These are phyloP conservation scores for Filosporella fistucella DNA, from an alignment of 495 filamentous ascomycete genomes.

Conservation along the genomic window DNA sequence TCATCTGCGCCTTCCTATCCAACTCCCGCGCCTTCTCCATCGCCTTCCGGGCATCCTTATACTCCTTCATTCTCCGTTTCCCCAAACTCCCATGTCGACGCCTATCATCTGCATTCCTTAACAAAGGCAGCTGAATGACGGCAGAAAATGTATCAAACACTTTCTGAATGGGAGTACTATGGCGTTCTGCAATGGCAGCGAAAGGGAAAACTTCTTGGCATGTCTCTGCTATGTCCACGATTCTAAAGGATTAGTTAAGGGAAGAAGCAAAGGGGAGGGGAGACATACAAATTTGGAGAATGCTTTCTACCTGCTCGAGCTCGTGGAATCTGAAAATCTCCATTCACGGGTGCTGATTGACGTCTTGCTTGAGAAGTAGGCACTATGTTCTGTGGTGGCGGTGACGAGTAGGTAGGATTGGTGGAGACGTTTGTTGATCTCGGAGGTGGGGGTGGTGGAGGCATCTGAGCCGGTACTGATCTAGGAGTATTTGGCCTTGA, in stretches of 20 bases:
- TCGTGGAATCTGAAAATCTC: conserved; percentile 5
- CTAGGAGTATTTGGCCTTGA: too few species aligned
- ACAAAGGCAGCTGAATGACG: conserved; percentile 39
- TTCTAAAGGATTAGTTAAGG: conserved; percentile 22
- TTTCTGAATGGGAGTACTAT: conserved; percentile 34
- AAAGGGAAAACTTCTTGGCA: conserved; percentile 41
- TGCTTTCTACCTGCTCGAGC: conserved; percentile 12
- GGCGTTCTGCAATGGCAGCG: conserved; percentile 36
- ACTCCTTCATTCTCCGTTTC: conserved; percentile 20
- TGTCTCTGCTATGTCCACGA: conserved; percentile 46
- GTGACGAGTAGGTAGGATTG: too few species aligned
- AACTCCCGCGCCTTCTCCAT: conserved; percentile 17
- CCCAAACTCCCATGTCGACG: conserved; percentile 24
- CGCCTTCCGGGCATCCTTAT: conserved; percentile 19
- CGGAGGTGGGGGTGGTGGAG: too few species aligned
- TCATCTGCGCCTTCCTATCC: conserved; percentile 8
- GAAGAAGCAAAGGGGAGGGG: neutral
- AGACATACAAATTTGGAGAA: conserved; percentile 22
- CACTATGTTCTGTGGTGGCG: too few species aligned
- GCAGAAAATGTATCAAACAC: conserved; percentile 39
- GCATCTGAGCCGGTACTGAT: too few species aligned
- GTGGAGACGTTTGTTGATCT: too few species aligned
- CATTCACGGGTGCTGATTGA: too few species aligned
- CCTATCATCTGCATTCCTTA: conserved; percentile 38
- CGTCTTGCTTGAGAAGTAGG: too few species aligned